Percentiles rank a stretch among this genome's conserved stretches.
Conservation (phyloP, 139 green algal species). For the Nannochloris sp. region DNA sequence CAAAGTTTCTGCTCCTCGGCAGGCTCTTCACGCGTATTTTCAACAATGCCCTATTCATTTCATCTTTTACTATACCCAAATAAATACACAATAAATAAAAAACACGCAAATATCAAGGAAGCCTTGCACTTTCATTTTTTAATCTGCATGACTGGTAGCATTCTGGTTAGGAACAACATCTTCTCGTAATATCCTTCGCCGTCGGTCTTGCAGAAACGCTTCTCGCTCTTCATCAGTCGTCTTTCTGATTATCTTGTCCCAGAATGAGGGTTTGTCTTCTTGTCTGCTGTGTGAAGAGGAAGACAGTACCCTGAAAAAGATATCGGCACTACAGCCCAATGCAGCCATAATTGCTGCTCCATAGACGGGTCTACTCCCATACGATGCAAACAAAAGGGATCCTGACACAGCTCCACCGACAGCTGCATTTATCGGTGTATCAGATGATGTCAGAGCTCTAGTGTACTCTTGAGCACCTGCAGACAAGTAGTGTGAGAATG, state of each 20-base stretch:
- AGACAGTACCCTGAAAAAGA: constrained; percentile 13
- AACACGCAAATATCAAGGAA: too few relatives aligned
- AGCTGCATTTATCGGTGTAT: constrained; percentile 28
- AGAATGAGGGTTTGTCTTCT: not conserved
- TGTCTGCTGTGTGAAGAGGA: not conserved
- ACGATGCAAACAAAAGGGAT: constrained; percentile 16
- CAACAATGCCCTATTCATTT: not conserved
- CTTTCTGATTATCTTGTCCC: not conserved
- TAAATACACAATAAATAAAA: too few relatives aligned
- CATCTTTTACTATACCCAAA: too few relatives aligned
- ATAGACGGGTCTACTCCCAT: not conserved
- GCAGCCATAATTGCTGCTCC: constrained; percentile 16
- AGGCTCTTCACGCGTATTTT: too few relatives aligned
- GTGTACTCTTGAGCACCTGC: constrained; percentile 25
- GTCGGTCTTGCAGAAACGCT: not conserved
- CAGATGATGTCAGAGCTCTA: constrained; percentile 17
- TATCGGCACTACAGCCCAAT: constrained; percentile 9
- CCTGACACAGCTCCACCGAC: constrained; percentile 26
- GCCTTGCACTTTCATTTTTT: too few relatives aligned
- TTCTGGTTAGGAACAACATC: not conserved
- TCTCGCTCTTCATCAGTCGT: not conserved
- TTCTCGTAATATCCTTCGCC: not conserved
- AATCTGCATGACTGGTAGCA: too few relatives aligned
- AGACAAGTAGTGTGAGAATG: not conserved
- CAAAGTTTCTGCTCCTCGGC: too few relatives aligned